Evolutionary conservation across 2,329 filamentous ascomycete genomes (phyloP), one percentile per base, ranked within the genome.

Genomic region (Diaporthe aspalathi): DNA sequence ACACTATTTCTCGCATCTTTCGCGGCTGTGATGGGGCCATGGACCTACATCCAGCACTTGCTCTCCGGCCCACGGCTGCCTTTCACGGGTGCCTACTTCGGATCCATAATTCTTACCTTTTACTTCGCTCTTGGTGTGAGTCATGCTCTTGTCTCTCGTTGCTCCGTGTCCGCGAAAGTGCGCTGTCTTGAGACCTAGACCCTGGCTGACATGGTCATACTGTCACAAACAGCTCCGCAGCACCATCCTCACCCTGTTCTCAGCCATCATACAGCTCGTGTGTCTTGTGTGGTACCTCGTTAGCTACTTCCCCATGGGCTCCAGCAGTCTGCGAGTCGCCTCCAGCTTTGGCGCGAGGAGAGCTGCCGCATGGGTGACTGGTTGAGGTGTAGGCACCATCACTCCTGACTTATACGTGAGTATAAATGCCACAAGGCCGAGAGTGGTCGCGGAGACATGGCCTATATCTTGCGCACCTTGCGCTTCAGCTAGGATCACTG

Each of bases 251-350:
- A 98, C 96, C 20, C 86, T 98, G 68, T 84, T 98, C 74, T 93
- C 94, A 27, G 91, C 94, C 73, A 87, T 98, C 72, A 84, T 95
- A 76, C 96, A 99, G 81, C 86, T 98, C 68, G 91, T 91, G 67
- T 93, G 92, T 74, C 85, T 98, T 74, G 75, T 94, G 57, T 98
- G 95, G 95, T 98, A 98, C 83, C 87, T 98, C 57, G 91, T 98
- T 81, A 97, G 94, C 83, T 99, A 99, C 82, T 98, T 98, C 78
- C 96, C 96, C 32, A 97, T 98, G 95, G 96, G 96, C 50, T 93
- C 93, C 70, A 93, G 92, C 69, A 94, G 96, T 52, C 84, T 99
- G 75, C 92, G 95, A 72, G 90, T 97, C 75, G 94, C 94, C 71
- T 94, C 94, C 53, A 91, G 90, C 3, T 96, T 97, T 79, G 96